Base-by-base conservation (phyloP, 495 filamentous ascomycete species). In the Neurospora sublineolata region DNA sequence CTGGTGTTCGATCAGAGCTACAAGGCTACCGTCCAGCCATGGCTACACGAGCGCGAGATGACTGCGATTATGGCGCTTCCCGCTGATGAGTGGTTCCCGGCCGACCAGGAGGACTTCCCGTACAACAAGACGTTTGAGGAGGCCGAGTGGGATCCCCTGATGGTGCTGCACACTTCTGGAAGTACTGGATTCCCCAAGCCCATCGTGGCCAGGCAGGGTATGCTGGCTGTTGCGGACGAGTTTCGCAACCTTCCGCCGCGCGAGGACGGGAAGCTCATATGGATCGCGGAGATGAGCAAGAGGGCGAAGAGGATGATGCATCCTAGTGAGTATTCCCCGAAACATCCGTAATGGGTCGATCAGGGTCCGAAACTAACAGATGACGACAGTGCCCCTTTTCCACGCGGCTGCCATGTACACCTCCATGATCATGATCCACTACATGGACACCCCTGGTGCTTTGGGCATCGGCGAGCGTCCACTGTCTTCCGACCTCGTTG, bases 131-230 rank as follows among this genome's bases (percentile, higher is more conserved):
- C 79, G 0, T 86, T 82, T 37, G 84, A 85, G 30, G 74, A 84
- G 70, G 83, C 78, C 4, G 75, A 81, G 70, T 82, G 86, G 77
- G 82, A 87, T 1, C 83, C 82, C 0, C 72, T 82, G 1, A 38
- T 84, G 5, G 77, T 89, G 12, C 75, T 90, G 14, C 89, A 91
- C 73, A 89, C 88, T 8, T 89, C 87, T 20, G 89, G 89, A 20
- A 87, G 86, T 42, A 89, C 88, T 4, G 89, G 84, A 2, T 72
- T 84, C 14, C 84, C 88, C 0, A 90, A 89, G 76, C 85, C 85
- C 1, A 80, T 91, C 5, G 73, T 82, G 9, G 75, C 81, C 30
- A 82, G 77, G 3, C 81, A 88, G 8, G 87, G 84, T 33, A 83
- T 83, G 72, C 16, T 87, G 5, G 81, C 80, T 8, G 77, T 84